These are phyloP conservation scores for Neurospora sp. DNA, from an alignment of 495 filamentous ascomycete genomes.

Conservation along the genomic window DNA sequence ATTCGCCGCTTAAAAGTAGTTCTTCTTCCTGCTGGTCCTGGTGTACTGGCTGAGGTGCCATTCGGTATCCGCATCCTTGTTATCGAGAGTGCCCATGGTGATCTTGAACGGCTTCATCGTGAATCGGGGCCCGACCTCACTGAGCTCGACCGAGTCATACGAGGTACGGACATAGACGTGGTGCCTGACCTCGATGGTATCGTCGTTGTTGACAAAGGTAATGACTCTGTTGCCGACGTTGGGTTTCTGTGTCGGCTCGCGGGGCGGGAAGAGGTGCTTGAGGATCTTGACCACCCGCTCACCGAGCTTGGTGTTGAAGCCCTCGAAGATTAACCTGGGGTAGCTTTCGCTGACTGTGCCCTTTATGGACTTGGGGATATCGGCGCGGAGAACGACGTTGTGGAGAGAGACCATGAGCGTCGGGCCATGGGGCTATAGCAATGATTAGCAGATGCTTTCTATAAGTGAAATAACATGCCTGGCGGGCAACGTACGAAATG, in stretches of 20 bases:
- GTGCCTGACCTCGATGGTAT: constrained; percentile 65
- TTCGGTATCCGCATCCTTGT: constrained; percentile 92
- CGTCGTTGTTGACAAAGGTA: constrained; percentile 90
- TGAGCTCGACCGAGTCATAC: constrained; percentile 81
- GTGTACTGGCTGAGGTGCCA: constrained; percentile 95
- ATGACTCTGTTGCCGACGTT: constrained; percentile 84
- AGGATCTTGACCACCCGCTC: constrained; percentile 78
- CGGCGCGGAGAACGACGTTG: constrained; percentile 87
- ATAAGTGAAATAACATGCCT: neutral
- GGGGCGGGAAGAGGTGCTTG: constrained; percentile 89
- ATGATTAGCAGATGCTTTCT: neutral
- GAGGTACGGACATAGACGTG: constrained; percentile 56
- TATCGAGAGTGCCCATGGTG: constrained; percentile 82
- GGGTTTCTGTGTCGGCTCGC: constrained; percentile 55
- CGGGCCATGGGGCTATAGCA: constrained; percentile 76
- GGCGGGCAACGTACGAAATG: constrained; percentile 51
- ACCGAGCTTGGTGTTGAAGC: constrained; percentile 78
- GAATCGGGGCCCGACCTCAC: constrained; percentile 92
- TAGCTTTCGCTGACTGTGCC: constrained; percentile 93
- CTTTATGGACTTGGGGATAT: constrained; percentile 77
- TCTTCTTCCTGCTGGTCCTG: constrained; percentile 83
- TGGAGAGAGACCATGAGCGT: constrained; percentile 86
- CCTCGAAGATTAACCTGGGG: constrained; percentile 91
- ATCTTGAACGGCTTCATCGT: constrained; percentile 96
- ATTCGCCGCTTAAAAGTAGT: constrained; percentile 55